Evolutionary conservation across 2,329 filamentous ascomycete species (phyloP).

Genomic region (Colletotrichum zoysiae): DNA sequence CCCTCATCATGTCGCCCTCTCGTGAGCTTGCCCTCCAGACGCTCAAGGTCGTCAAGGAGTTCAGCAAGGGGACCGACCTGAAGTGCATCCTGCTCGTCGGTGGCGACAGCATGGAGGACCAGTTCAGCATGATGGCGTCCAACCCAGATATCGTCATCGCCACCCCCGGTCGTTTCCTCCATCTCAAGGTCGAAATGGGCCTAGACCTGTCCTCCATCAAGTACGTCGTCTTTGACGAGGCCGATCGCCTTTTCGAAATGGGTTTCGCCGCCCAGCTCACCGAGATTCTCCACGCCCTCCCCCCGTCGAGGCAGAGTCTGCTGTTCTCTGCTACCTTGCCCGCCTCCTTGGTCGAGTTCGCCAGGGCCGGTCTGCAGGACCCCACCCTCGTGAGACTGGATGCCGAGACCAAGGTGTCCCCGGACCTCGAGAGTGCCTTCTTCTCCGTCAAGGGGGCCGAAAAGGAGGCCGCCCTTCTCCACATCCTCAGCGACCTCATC

Average conservation of each 20-base stretch:
- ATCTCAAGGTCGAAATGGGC: constrained; percentile 96
- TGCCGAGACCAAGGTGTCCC: constrained; percentile 94
- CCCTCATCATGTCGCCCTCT: constrained; percentile 90
- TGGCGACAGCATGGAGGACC: constrained; percentile 95
- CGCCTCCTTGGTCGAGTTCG: constrained; percentile 95
- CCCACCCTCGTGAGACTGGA: constrained; percentile 91
- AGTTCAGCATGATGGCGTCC: constrained; percentile 90
- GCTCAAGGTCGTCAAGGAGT: constrained; percentile 94
- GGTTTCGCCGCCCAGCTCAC: constrained; percentile 94
- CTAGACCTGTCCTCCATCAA: constrained; percentile 90
- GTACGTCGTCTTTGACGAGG: constrained; percentile 98
- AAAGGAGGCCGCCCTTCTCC: constrained; percentile 91
- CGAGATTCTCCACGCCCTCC: constrained; percentile 92
- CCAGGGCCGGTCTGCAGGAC: constrained; percentile 91
- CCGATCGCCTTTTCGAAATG: constrained; percentile 98
- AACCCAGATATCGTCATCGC: constrained; percentile 99
- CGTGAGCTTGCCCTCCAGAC: constrained; percentile 96
- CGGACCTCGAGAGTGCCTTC: constrained; percentile 94
- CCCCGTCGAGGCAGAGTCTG: constrained; percentile 86
- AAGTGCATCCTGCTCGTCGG: constrained; percentile 92
- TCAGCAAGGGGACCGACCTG: constrained; percentile 89
- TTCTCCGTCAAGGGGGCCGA: constrained; percentile 93
- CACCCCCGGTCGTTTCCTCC: constrained; percentile 94
- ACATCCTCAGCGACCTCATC: constrained; percentile 92
- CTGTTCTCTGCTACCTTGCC: constrained; percentile 96